Evolutionary conservation across 176 grass and related monocot species (phyloP).

Genomic region (Lolium perenne): DNA sequence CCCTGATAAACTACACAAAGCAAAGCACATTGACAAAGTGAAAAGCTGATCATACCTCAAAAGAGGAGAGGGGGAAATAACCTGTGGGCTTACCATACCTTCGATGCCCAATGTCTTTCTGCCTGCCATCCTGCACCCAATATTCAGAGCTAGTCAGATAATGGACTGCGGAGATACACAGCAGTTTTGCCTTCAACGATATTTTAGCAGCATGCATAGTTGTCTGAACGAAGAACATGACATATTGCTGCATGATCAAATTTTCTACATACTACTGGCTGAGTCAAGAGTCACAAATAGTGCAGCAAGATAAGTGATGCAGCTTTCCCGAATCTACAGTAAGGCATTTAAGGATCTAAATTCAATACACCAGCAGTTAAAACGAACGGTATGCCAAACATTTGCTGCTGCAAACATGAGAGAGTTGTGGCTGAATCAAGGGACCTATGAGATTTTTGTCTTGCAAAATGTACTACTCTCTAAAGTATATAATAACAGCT

Average conservation of each 20-base stretch:
- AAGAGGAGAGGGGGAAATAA: background rate
- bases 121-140: conserved; percentile 91
- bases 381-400: background rate
- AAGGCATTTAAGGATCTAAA: conserved; percentile 26
- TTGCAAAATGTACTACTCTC: background rate
- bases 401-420: background rate
- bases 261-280: background rate
- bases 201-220: background rate
- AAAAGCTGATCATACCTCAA: background rate
- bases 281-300: background rate
- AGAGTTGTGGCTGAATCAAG: background rate
- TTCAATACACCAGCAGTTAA: background rate
- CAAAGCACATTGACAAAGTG: conserved; percentile 21
- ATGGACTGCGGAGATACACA: background rate
- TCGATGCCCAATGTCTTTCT: conserved; percentile 95
- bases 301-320: background rate
- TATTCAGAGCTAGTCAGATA: conserved; percentile 34
- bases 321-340: conserved; percentile 14
- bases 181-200: background rate
- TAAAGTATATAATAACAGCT: no score
- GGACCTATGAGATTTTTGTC: background rate
- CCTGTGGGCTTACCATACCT: no score
- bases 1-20: conserved; percentile 76
- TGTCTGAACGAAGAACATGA: background rate
- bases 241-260: background rate